Conservation (phyloP, 164 flowering plant species). For the Magnolia changhungtana region DNA sequence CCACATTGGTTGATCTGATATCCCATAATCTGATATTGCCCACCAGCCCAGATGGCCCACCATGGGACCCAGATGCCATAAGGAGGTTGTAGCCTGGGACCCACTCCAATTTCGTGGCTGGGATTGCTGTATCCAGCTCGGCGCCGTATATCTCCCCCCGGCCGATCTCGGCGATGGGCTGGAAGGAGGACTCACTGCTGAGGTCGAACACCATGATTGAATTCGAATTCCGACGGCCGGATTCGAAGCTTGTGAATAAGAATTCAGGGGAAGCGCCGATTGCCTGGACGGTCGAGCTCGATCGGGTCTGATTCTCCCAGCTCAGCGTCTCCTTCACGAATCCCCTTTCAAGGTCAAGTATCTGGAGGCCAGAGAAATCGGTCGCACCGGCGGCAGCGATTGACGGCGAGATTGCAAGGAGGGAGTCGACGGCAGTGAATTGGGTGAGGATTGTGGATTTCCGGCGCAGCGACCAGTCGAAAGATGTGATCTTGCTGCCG, state of each 20-base stretch:
- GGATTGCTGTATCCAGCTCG: constrained; percentile 68
- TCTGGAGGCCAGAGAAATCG: constrained; percentile 80
- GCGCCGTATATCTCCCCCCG: constrained; percentile 77
- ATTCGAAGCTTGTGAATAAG: constrained; percentile 84
- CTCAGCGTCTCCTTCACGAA: constrained; percentile 44
- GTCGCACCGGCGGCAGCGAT: constrained; percentile 87
- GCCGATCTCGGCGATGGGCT: constrained; percentile 63
- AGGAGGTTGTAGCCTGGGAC: constrained; percentile 45
- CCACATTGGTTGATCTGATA: constrained; percentile 54
- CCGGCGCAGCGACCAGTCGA: constrained; percentile 73
- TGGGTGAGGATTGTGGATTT: constrained; percentile 71
- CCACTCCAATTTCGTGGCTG: constrained; percentile 83
- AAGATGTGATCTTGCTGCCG: constrained; percentile 86
- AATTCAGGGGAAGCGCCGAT: constrained; percentile 54
- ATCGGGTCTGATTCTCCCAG: constrained; percentile 81
- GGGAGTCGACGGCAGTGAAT: constrained; percentile 71
- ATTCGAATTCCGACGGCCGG: constrained; percentile 76
- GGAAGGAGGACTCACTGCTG: constrained; percentile 27
- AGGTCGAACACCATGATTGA: constrained; percentile 79
- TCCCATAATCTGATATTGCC: constrained; percentile 84
- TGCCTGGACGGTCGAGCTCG: constrained; percentile 78
- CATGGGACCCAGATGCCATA: constrained; percentile 85
- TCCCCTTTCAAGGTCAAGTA: constrained; percentile 66
- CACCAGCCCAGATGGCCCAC: constrained; percentile 75
- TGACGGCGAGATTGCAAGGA: constrained; percentile 54